phyloP scores from a whole-genome alignment of 2,329 filamentous ascomycete species.

The Eutypa lata region DNA sequence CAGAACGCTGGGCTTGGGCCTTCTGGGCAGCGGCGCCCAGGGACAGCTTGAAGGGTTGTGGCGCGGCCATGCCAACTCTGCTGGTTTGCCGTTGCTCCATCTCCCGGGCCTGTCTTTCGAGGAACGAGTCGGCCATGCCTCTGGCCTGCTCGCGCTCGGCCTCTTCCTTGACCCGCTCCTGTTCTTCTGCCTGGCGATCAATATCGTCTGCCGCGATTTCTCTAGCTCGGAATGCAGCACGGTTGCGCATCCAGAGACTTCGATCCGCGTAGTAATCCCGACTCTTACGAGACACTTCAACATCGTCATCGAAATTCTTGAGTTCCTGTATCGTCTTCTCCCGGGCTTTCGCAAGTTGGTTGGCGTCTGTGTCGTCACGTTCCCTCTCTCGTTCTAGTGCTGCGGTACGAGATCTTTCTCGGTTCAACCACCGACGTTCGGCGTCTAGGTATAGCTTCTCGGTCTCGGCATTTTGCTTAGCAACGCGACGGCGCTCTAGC shows the following conservation, averaged over 20 bases:
- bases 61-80: slow-evolving; percentile 44
- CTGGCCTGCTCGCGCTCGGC: slow-evolving; percentile 74
- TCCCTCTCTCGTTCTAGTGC: slow-evolving; percentile 83
- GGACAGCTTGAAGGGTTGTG: slow-evolving; percentile 86
- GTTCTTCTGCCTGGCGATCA: slow-evolving; percentile 75
- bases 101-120: slow-evolving; percentile 79
- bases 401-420: slow-evolving; percentile 78
- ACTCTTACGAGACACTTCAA: slow-evolving; percentile 68
- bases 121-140: slow-evolving; percentile 86
- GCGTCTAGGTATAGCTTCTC: slow-evolving; percentile 82
- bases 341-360: slow-evolving; percentile 59
- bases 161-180: slow-evolving; percentile 66
- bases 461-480: slow-evolving; percentile 70
- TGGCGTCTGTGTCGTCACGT: slow-evolving; percentile 72
- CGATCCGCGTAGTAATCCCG: slow-evolving; percentile 87
- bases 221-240: slow-evolving; percentile 66
- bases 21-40: slow-evolving; percentile 84
- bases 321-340: slow-evolving; percentile 70
- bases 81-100: slow-evolving; percentile 50
- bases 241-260: slow-evolving; percentile 79
- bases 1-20: slow-evolving; percentile 53
- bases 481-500: slow-evolving; percentile 67
- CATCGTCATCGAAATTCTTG: slow-evolving; percentile 83
- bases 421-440: slow-evolving; percentile 85
- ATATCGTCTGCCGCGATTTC: slow-evolving; percentile 78